These are phyloP conservation scores for Vicia villosa DNA, from an alignment of 306 rosid genomes.

Conservation along the genomic window DNA sequence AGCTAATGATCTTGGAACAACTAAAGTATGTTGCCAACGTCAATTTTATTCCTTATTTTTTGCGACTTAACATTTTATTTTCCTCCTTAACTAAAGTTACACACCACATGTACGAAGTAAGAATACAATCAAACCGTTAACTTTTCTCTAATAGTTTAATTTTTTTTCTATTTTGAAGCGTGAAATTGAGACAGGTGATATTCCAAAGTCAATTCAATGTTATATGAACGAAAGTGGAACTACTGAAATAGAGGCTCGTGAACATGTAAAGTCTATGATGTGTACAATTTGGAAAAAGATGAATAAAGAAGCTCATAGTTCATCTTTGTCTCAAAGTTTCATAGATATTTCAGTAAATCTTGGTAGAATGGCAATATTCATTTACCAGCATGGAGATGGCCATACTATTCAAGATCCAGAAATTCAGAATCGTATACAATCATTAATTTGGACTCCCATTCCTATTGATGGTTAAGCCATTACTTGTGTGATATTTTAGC, in stretches of 20 bases:
- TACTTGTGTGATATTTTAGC: too few relatives aligned
- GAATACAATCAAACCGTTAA: not conserved
- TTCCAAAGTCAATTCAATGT: constrained; percentile 38
- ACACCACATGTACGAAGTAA: too few relatives aligned
- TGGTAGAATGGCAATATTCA: constrained; percentile 27
- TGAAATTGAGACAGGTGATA: constrained; percentile 4
- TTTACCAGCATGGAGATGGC: constrained; percentile 28
- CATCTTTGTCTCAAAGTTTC: constrained; percentile 23
- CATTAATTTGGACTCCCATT: not conserved
- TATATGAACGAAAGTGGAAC: constrained; percentile 23
- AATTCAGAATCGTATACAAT: not conserved
- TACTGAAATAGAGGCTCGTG: constrained; percentile 30
- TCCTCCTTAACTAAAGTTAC: too few relatives aligned
- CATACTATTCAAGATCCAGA: constrained; percentile 8
- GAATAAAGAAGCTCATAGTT: not conserved
- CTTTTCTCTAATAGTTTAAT: not conserved
- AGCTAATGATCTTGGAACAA: not conserved
- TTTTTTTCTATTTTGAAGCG: not conserved
- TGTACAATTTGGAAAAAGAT: constrained; percentile 2
- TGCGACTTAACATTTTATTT: too few relatives aligned
- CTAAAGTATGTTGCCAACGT: not conserved
- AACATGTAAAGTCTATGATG: constrained; percentile 18
- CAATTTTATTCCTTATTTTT: too few relatives aligned
- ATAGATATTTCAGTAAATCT: not conserved
- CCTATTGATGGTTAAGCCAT: not conserved